Conservation (phyloP, 1,284 basidiomycete genomes). For the Trichosporon asahii region DNA sequence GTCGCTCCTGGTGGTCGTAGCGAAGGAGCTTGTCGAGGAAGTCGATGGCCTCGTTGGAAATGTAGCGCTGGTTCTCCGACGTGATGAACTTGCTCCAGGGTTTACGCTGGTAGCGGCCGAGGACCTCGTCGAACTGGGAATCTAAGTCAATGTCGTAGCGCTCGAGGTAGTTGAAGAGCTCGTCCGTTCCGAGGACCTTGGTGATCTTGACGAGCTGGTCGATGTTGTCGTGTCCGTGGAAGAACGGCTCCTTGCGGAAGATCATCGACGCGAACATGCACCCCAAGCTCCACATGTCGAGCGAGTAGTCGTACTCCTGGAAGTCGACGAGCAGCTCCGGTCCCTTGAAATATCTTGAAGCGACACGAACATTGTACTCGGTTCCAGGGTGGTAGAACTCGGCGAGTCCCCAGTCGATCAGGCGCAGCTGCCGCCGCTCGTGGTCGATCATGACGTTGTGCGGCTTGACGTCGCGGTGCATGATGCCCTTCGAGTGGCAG, state of each 20-base stretch:
- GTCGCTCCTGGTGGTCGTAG: constrained; percentile 91
- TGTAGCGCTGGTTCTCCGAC: constrained; percentile 89
- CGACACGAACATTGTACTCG: constrained; percentile 97
- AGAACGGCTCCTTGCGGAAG: constrained; percentile 99
- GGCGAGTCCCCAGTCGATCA: constrained; percentile 98
- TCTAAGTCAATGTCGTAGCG: constrained; percentile 93
- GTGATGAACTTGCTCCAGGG: constrained; percentile 92
- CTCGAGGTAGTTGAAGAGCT: constrained; percentile 77
- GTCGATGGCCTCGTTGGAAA: constrained; percentile 97
- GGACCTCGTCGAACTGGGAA: constrained; percentile 81
- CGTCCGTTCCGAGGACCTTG: constrained; percentile 95
- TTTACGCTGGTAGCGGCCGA: constrained; percentile 87
- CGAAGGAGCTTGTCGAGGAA: constrained; percentile 92
- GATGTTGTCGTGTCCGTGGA: constrained; percentile 99
- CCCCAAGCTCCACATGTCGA: constrained; percentile 98
- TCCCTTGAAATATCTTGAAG: constrained; percentile 96
- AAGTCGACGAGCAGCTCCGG: constrained; percentile 97
- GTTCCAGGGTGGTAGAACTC: constrained; percentile 98
- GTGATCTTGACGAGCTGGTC: constrained; percentile 98
- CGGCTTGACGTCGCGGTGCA: constrained; percentile 99
- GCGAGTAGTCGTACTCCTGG: constrained; percentile 93
- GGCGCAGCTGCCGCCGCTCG: constrained; percentile 87
- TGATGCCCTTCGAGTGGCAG: constrained; percentile 97
- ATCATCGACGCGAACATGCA: constrained; percentile 99
- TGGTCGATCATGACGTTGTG: constrained; percentile 99